Conservation (phyloP, 108 stramenopile species). For the Epithemia pelagica region DNA sequence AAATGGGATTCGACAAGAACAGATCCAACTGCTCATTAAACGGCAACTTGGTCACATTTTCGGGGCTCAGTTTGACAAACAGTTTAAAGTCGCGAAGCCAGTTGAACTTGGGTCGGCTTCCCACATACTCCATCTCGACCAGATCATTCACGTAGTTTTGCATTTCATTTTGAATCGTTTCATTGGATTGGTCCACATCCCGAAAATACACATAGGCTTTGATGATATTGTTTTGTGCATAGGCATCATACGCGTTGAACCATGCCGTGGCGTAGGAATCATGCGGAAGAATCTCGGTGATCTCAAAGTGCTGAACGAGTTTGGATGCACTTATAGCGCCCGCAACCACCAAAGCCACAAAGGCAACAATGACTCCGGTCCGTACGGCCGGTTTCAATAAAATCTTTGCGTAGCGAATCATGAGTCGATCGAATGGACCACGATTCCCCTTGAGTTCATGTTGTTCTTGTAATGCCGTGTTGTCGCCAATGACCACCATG, state of each 20-base stretch:
- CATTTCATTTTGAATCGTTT: slow-evolving; percentile 16
- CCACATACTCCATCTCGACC: slow-evolving; percentile 12
- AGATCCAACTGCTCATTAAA: too few species aligned
- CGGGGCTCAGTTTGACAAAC: too few species aligned
- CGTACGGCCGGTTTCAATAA: slow-evolving; percentile 15
- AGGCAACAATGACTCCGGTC: slow-evolving; percentile 15
- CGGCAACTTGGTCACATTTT: too few species aligned
- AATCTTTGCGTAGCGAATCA: too few species aligned
- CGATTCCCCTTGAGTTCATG: too few species aligned
- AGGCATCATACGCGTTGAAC: slow-evolving; percentile 6
- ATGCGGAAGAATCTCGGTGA: slow-evolving; percentile 13
- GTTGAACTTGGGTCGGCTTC: slow-evolving; percentile 3
- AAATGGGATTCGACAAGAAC: too few species aligned
- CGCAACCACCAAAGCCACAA: slow-evolving; percentile 14
- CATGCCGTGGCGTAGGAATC: slow-evolving; percentile 13
- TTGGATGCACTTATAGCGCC: slow-evolving; percentile 15
- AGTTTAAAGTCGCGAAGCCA: too few species aligned
- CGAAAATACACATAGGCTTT: slow-evolving; percentile 18
- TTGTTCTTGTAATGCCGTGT: too few species aligned
- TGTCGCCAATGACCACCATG: too few species aligned
- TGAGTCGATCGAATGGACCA: too few species aligned
- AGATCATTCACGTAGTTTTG: slow-evolving; percentile 18
- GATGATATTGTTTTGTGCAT: slow-evolving; percentile 1
- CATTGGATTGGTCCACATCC: slow-evolving; percentile 15
- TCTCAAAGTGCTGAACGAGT: background rate